A percentile compares a stretch with the other conserved stretches of the same genome.
These are phyloP conservation scores for Candida ascalaphidarum DNA, from an alignment of 805 yeast species.

Conservation along the genomic window DNA sequence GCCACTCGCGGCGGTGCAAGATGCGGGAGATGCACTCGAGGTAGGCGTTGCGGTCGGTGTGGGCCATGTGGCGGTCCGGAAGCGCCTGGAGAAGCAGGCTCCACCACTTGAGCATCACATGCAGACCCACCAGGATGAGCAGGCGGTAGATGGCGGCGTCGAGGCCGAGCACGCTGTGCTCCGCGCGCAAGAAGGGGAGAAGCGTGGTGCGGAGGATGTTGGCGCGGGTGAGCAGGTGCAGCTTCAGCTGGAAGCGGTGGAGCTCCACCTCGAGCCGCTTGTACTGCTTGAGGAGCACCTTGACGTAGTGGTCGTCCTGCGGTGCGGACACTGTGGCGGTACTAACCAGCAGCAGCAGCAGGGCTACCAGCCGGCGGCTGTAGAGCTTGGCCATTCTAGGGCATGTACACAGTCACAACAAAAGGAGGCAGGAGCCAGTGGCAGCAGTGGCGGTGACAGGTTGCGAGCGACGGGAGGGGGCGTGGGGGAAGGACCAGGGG, in stretches of 20 bases:
- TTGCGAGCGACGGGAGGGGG: no score
- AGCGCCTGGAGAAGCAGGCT: conserved; percentile 24
- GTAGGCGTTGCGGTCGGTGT: conserved; percentile 43
- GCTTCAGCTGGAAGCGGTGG: conserved; percentile 32
- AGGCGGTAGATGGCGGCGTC: conserved; percentile 21
- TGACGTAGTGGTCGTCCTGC: conserved; percentile 9
- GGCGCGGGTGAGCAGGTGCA: conserved; percentile 27
- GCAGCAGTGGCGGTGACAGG: not conserved
- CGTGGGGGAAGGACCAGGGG: no score
- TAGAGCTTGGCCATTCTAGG: no score
- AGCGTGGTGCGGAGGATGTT: conserved; percentile 41
- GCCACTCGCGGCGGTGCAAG: conserved; percentile 41
- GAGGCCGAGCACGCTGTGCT: conserved; percentile 11
- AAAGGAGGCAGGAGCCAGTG: no score
- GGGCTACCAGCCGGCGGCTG: no score
- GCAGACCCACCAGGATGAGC: conserved; percentile 20
- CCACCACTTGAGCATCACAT: conserved; percentile 46
- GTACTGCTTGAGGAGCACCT: conserved; percentile 18
- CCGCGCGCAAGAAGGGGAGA: conserved; percentile 17
- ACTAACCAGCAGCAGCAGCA: no score
- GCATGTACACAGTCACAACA: not conserved
- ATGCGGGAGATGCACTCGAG: conserved; percentile 48
- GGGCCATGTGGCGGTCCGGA: conserved; percentile 23
- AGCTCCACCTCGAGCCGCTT: conserved; percentile 37
- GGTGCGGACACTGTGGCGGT: no score